Percentiles rank a stretch among this genome's conserved stretches.
These are phyloP conservation scores for Hemileia vastatrix DNA, from an alignment of 1,284 basidiomycete genomes.

Conservation along the genomic window DNA sequence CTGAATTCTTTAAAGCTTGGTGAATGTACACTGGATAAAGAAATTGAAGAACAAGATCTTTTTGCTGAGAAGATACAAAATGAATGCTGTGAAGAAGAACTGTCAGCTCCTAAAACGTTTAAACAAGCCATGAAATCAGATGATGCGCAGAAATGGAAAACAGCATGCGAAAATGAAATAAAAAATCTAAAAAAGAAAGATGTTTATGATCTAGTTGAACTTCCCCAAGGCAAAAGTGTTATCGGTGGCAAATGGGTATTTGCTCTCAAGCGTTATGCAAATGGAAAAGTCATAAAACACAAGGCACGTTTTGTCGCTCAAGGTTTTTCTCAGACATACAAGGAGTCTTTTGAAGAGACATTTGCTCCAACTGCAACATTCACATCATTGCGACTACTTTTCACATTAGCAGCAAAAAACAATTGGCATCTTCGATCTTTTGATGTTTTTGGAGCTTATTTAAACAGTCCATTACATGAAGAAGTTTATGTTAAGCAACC, in stretches of 20 bases:
- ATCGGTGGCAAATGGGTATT: too few species aligned
- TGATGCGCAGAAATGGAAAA: too few species aligned
- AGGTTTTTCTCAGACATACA: background rate
- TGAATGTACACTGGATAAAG: background rate
- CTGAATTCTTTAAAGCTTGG: background rate
- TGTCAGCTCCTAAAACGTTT: background rate
- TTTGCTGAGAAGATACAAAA: too few species aligned
- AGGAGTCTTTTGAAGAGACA: background rate
- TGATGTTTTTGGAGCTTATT: background rate
- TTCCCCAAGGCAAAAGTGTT: too few species aligned
- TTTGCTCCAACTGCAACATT: slow-evolving; percentile 2
- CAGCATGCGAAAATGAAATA: too few species aligned
- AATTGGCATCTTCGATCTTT: background rate
- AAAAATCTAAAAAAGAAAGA: too few species aligned
- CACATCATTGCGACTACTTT: background rate
- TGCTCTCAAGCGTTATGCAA: too few species aligned
- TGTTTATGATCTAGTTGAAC: too few species aligned
- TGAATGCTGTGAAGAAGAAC: background rate
- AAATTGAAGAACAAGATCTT: background rate
- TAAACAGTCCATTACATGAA: background rate
- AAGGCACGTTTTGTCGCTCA: background rate
- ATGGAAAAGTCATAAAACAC: too few species aligned
- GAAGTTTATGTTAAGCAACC: background rate
- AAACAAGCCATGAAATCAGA: background rate
- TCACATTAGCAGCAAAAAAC: background rate